Evolutionary conservation across 1,284 basidiomycete species (phyloP).

Genomic region (Waitea zeae): DNA sequence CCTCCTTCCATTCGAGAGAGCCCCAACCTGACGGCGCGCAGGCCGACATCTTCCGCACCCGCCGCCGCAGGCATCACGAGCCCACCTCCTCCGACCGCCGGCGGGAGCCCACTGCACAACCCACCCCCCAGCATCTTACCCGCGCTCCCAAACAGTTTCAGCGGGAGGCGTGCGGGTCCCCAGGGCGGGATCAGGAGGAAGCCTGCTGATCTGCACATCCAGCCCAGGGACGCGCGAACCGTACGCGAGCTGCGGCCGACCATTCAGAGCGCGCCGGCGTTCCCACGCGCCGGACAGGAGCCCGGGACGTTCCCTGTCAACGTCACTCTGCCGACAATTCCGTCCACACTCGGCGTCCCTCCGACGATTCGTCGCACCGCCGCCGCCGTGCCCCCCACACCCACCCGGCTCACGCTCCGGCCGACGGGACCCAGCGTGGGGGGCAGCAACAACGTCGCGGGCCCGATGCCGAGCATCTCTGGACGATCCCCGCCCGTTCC

Average conservation of each 20-base stretch:
- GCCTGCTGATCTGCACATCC: conserved; percentile 62
- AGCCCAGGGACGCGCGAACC: conserved; percentile 37
- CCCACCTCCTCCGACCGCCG: background rate
- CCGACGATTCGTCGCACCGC: conserved; percentile 24
- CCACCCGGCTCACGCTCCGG: conserved; percentile 40
- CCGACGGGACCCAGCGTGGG: conserved; percentile 10
- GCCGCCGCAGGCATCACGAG: background rate
- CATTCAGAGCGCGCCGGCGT: conserved; percentile 59
- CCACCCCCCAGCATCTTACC: conserved; percentile 22
- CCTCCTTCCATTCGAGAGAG: too few species aligned
- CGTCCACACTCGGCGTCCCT: conserved; percentile 26
- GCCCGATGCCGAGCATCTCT: conserved; percentile 12
- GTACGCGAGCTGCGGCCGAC: conserved; percentile 37
- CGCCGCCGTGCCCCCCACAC: conserved; percentile 52
- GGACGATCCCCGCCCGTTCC: conserved; percentile 38
- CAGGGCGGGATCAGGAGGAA: conserved; percentile 42
- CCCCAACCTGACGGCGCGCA: too few species aligned
- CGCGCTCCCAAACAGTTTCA: conserved; percentile 57
- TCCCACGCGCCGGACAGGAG: conserved; percentile 23
- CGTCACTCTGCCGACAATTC: conserved; percentile 48
- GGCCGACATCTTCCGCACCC: background rate
- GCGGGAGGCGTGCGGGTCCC: conserved; percentile 46
- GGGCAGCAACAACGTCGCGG: too few species aligned
- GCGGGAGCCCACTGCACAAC: background rate
- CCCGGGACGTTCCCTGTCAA: conserved; percentile 31